phyloP scores from a whole-genome alignment of 495 filamentous ascomycete species.

The Eremomyces bilateralis region DNA sequence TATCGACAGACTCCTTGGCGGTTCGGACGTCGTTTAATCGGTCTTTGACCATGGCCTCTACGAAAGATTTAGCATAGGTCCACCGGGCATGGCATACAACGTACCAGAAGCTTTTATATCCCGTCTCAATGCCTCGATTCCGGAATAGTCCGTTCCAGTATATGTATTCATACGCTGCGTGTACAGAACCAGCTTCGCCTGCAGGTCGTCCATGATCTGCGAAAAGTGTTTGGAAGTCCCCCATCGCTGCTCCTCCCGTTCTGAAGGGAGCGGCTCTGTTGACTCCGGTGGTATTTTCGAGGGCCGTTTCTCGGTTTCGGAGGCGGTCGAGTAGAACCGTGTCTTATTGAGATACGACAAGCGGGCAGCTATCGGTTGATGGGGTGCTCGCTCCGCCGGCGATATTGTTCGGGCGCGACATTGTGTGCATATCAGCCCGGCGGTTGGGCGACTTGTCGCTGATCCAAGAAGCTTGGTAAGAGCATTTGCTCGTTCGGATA shows the following conservation, averaged over 20 bases:
- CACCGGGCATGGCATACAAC: conserved; percentile 1
- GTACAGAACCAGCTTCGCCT: conserved; percentile 62
- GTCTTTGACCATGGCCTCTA: conserved; percentile 39
- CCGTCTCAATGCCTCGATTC: conserved; percentile 67
- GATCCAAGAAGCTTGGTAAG: no score
- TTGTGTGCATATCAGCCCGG: no score
- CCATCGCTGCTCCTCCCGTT: conserved; percentile 49
- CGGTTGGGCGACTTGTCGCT: no score
- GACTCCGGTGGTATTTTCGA: no score
- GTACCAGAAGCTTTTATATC: conserved; percentile 48
- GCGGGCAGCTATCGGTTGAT: no score
- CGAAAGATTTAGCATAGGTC: conserved; percentile 3
- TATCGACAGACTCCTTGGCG: conserved; percentile 54
- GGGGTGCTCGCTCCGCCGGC: no score
- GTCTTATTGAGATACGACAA: no score
- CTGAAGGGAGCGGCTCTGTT: conserved; percentile 45
- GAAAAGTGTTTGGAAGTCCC: conserved; percentile 51
- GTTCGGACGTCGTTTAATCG: conserved; percentile 42
- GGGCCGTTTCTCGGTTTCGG: no score
- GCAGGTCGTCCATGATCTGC: conserved; percentile 67
- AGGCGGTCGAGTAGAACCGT: no score
- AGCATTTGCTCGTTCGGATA: no score
- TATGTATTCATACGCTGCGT: conserved; percentile 78
- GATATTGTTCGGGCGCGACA: no score
- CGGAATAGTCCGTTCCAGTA: conserved; percentile 64